Evolutionary conservation across 108 stramenopile genomes (phyloP), one percentile per base, ranked within the genome.

Genomic region (Skeletonema costatum): DNA sequence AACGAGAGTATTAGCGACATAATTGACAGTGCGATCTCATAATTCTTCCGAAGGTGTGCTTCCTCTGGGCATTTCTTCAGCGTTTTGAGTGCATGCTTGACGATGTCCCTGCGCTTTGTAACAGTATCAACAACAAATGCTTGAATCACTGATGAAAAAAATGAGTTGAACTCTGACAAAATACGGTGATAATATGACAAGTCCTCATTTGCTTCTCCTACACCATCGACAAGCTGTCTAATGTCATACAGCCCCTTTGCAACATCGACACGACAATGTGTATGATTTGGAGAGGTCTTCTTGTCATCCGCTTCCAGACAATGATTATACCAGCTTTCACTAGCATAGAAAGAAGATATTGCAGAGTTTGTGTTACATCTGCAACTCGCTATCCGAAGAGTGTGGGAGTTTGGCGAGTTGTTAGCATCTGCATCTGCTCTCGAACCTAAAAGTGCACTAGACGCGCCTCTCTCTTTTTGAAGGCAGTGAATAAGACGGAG

Each of bases 1-100:
- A 93, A 93, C 2, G 78, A 74, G 16, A 83, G 32, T 11, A 92
- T 70, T 51, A 92, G 48, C 31, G 76, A 56, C 30, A 88, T 46
- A 1, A 92, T 74, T 29, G 82, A 73, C 13, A 68, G n/a, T 16
- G 66, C 61, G 30, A 71, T 60, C 60, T 71, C 61, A 42, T 60
- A 60, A 62, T 71, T 71, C 70, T 44, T 59, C 17, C 39, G 60
- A 5, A 60, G 44, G 33, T 62, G 60, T 46, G 66, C 58, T 41
- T 36, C 6, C 44, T 56, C 25, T 16, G 53, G 53, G 19, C 39
- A 60, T 33, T 35, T 58, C 3, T 31, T 38, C 14, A n/a, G 36
- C 17, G 63, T 41, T 19, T 39, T 66, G 66, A 66, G 21, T 58
- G 25, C 58, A 17, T n/a, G n/a, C n/a, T 61, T 59, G 0, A 60